These are phyloP conservation scores for Ogataea nakhonphanomensis DNA, from an alignment of 805 yeast genomes.

Conservation along the genomic window DNA sequence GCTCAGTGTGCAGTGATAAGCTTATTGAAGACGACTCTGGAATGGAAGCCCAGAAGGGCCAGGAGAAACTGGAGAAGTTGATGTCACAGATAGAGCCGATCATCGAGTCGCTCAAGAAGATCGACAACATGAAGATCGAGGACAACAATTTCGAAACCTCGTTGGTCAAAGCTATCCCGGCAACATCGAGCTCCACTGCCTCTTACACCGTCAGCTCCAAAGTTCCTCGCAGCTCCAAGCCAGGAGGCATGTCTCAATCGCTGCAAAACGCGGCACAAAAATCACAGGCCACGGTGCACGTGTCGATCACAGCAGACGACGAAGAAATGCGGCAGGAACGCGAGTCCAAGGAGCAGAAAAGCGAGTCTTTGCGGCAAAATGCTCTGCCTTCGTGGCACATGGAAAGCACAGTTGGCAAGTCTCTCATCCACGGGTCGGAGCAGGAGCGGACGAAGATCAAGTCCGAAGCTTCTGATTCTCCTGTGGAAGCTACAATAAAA, in stretches of 20 bases:
- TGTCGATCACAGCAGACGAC: constrained; percentile 84
- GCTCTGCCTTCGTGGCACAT: constrained; percentile 97
- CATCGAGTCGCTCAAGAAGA: constrained; percentile 74
- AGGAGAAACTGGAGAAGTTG: constrained; percentile 72
- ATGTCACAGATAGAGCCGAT: constrained; percentile 91
- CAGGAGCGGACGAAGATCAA: constrained; percentile 39
- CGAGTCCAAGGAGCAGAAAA: constrained; percentile 62
- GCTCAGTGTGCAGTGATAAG: constrained; percentile 77
- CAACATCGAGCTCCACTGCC: constrained; percentile 65
- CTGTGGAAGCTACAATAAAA: constrained; percentile 12
- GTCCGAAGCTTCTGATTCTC: constrained; percentile 21
- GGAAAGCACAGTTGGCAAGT: constrained; percentile 80
- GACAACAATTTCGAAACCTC: constrained; percentile 90
- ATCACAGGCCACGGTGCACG: constrained; percentile 84
- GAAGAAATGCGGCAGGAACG: constrained; percentile 63
- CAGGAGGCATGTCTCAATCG: constrained; percentile 27
- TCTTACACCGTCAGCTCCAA: constrained; percentile 58
- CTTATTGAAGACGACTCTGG: constrained; percentile 87
- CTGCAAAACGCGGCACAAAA: constrained; percentile 36
- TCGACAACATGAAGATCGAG: constrained; percentile 75
- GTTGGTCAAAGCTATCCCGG: constrained; percentile 78
- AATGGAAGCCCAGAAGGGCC: constrained; percentile 75
- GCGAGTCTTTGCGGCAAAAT: constrained; percentile 76
- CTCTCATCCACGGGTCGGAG: constrained; percentile 52
- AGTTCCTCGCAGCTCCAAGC: constrained; percentile 28